Evolutionary conservation across 768 basidiomycete species (phyloP), one percentile per base, ranked within the genome.

Genomic region (Boletus pseudo-olivaceus): DNA sequence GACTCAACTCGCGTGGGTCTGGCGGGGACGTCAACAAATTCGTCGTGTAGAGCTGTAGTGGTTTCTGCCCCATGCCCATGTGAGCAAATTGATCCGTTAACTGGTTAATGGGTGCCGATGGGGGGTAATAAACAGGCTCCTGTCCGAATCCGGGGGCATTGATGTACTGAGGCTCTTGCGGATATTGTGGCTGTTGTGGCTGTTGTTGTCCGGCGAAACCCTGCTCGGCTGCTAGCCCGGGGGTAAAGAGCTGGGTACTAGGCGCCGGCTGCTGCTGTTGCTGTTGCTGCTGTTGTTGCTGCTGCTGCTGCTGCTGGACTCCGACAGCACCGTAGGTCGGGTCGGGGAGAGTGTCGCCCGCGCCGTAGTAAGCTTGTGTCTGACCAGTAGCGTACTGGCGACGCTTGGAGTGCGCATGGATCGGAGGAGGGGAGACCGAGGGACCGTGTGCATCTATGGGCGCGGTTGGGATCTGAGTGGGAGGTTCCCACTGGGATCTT

Each of bases 331-430:
- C 67, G 51, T 80, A 81, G 29, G 67, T 62, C 11, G 82, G 77
- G 46, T 82, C 77, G 11, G 67, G 82, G 39, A 76, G 59, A 34
- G 72, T 60, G 4, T 73, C 74, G 27, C 78, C 77, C 11, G 73
- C 67, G 34, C 84, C 82, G 60, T 92, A 92, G 69, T 94, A 94
- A 3, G 82, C 92, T 65, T 93, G 91, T 1, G 93, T 93, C 72
- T 97, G 94, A 11, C 91, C 94, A 4, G 91, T 85, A 46, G 95
- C 95, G 69, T 98, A 98, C 71, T 96, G 93, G 42, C 95, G 86
- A 61, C 92, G 87, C 73, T 91, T 88, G 49, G 75, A 51, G 59
- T 80, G 77, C 29, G 73, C 67, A 7, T 79, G 70, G n/a, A 60
- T 67, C 15, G 76, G 73, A 23, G 69, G 67, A 26, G 82, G 77